Conservation (phyloP, 1,139 yeast species). For the Taphrina pruni region DNA sequence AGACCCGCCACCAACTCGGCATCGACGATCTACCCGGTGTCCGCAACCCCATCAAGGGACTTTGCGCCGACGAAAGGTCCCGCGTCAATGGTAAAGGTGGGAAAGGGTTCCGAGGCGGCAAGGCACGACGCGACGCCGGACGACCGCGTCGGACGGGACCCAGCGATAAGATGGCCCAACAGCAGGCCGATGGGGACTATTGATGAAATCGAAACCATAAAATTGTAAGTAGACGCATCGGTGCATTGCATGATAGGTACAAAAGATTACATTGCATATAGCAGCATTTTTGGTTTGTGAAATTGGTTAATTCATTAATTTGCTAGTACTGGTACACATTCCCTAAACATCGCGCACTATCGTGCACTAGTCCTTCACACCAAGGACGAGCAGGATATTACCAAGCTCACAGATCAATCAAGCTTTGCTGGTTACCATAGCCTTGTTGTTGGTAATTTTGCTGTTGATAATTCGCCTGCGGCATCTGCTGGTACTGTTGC, state of each 20-base stretch:
- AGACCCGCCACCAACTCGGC: constrained; percentile 19
- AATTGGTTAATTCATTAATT: background rate
- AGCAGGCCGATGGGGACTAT: constrained; percentile 1
- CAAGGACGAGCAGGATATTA: background rate
- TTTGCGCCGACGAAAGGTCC: constrained; percentile 34
- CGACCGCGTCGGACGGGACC: constrained; percentile 32
- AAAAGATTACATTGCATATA: no score
- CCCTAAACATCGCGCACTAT: background rate
- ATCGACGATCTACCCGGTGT: constrained; percentile 23
- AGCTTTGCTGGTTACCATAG: constrained; percentile 24
- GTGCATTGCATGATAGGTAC: no score
- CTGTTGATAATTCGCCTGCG: constrained; percentile 12
- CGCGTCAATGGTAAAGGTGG: constrained; percentile 29
- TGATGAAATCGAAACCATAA: background rate
- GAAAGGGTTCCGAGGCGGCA: constrained; percentile 28
- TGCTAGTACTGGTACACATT: constrained; percentile 16
- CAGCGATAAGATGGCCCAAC: constrained; percentile 10
- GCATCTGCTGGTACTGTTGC: constrained; percentile 14
- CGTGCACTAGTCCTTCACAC: background rate
- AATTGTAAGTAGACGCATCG: background rate
- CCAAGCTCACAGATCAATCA: constrained; percentile 34
- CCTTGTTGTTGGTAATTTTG: constrained; percentile 29
- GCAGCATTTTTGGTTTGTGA: no score
- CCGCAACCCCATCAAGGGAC: constrained; percentile 30
- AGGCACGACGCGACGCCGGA: constrained; percentile 30